These are phyloP conservation scores for Cinnamomum chago DNA, from an alignment of 164 flowering plant species.

Conservation along the genomic window DNA sequence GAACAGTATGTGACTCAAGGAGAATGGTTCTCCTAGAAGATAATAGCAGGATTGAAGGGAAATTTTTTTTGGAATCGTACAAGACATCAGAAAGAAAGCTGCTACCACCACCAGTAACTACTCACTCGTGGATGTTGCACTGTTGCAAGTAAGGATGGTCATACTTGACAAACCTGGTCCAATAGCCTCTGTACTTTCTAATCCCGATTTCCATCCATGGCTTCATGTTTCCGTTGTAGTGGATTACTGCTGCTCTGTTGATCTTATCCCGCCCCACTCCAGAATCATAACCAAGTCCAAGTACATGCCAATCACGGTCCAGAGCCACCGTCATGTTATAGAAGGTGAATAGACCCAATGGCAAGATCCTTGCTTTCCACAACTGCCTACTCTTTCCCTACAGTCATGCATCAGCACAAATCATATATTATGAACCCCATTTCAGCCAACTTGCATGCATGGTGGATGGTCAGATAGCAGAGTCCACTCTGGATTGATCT, in stretches of 20 bases:
- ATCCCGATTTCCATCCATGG: slow-evolving; percentile 25
- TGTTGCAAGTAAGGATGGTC: slow-evolving; percentile 20
- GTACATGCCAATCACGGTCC: slow-evolving; percentile 71
- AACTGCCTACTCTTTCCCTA: slow-evolving; percentile 64
- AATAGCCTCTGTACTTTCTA: slow-evolving; percentile 16
- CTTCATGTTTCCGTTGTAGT: slow-evolving; percentile 24
- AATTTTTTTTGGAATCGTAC: not conserved
- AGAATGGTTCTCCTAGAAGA: no score
- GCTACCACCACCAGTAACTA: not conserved
- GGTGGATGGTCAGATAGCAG: not conserved
- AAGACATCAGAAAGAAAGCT: not conserved
- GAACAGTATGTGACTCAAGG: no score
- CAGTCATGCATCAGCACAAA: slow-evolving; percentile 9
- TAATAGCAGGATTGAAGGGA: not conserved
- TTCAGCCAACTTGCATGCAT: not conserved
- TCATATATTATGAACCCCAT: no score
- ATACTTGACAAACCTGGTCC: slow-evolving; percentile 17
- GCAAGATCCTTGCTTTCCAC: slow-evolving; percentile 71
- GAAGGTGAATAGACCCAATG: slow-evolving; percentile 78
- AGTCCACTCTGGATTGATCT: not conserved
- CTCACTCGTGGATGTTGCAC: slow-evolving; percentile 16
- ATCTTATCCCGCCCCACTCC: slow-evolving; percentile 29
- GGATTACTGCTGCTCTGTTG: slow-evolving; percentile 17
- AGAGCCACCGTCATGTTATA: slow-evolving; percentile 56
- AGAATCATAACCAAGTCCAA: slow-evolving; percentile 76